Percentiles rank a stretch among this genome's conserved stretches.
These are phyloP conservation scores for Hygrocybe punicea DNA, from an alignment of 768 basidiomycete species.

Conservation along the genomic window DNA sequence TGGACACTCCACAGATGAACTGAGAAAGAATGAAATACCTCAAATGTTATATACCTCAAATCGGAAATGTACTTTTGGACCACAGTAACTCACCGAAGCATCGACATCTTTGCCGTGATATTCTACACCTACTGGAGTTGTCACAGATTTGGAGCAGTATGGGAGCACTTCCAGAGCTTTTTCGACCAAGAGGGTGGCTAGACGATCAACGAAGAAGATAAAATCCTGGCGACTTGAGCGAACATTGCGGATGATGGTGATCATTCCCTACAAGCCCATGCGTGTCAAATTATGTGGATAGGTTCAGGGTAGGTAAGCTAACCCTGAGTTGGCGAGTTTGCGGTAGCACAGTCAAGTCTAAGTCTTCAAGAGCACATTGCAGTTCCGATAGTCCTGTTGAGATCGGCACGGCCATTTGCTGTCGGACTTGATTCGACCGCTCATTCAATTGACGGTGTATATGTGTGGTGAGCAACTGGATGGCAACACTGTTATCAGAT, in stretches of 20 bases:
- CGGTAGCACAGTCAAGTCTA: slow-evolving; percentile 63
- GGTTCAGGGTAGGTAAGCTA: slow-evolving; percentile 9
- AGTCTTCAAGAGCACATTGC: slow-evolving; percentile 41
- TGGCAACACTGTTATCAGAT: slow-evolving; percentile 81
- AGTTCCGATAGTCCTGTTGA: slow-evolving; percentile 37
- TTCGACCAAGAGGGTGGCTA: slow-evolving; percentile 83
- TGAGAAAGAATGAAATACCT: slow-evolving; percentile 26
- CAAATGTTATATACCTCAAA: not conserved
- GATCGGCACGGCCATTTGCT: slow-evolving; percentile 62
- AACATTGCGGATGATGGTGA: slow-evolving; percentile 76
- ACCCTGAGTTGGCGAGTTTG: slow-evolving; percentile 82
- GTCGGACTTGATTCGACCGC: slow-evolving; percentile 68
- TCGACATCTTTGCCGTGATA: slow-evolving; percentile 61
- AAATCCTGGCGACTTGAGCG: slow-evolving; percentile 79
- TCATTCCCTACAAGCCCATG: slow-evolving; percentile 63
- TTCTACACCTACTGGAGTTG: slow-evolving; percentile 61
- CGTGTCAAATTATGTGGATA: not conserved
- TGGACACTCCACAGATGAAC: slow-evolving; percentile 84
- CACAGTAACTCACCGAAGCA: slow-evolving; percentile 51
- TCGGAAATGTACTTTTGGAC: not conserved
- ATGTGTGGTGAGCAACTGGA: slow-evolving; percentile 90
- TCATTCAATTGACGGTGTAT: slow-evolving; percentile 80
- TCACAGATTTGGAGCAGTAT: slow-evolving; percentile 54
- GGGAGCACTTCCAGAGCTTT: slow-evolving; percentile 82
- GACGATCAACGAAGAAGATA: slow-evolving; percentile 85